Percentiles rank a stretch among this genome's conserved stretches.
Evolutionary conservation across 768 basidiomycete genomes (phyloP).

Genomic region (Phlebiopsis flavidoalba): DNA sequence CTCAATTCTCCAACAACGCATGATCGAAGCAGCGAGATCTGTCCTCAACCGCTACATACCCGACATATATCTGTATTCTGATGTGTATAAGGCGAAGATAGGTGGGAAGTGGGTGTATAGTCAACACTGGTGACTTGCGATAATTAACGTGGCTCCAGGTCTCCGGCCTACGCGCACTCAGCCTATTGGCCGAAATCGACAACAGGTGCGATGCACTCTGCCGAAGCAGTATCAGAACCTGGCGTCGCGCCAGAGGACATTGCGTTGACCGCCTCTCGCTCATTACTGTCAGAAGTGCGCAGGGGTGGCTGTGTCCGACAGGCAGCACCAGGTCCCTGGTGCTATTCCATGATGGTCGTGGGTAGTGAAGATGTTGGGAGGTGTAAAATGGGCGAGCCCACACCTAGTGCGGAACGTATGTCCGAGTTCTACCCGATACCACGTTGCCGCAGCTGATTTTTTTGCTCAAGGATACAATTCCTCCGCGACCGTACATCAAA

Average conservation of each 20-base stretch:
- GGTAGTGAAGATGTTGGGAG: slow-evolving; percentile 96
- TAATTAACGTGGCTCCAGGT: slow-evolving; percentile 42
- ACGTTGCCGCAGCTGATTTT: slow-evolving; percentile 1
- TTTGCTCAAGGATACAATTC: slow-evolving; percentile 78
- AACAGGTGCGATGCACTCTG: slow-evolving; percentile 80
- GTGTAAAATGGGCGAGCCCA: slow-evolving; percentile 81
- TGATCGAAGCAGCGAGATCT: slow-evolving; percentile 93
- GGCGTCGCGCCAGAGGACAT: slow-evolving; percentile 91
- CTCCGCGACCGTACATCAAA: slow-evolving; percentile 71
- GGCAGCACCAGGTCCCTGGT: slow-evolving; percentile 84
- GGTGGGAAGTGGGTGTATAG: slow-evolving; percentile 77
- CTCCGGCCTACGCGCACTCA: slow-evolving; percentile 94
- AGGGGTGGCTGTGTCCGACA: slow-evolving; percentile 88
- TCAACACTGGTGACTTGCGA: background rate
- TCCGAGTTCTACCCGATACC: background rate
- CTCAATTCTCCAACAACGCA: slow-evolving; percentile 98
- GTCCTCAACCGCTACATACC: slow-evolving; percentile 95
- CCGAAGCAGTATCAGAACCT: slow-evolving; percentile 81
- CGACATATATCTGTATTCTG: slow-evolving; percentile 97
- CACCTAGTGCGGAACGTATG: slow-evolving; percentile 67
- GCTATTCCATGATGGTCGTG: slow-evolving; percentile 86
- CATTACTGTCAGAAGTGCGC: slow-evolving; percentile 73
- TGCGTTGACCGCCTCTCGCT: slow-evolving; percentile 73
- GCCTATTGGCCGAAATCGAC: slow-evolving; percentile 88
- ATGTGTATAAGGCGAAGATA: slow-evolving; percentile 96